These are phyloP conservation scores for Starmerella floricola DNA, from an alignment of 805 yeast species.

Conservation along the genomic window DNA sequence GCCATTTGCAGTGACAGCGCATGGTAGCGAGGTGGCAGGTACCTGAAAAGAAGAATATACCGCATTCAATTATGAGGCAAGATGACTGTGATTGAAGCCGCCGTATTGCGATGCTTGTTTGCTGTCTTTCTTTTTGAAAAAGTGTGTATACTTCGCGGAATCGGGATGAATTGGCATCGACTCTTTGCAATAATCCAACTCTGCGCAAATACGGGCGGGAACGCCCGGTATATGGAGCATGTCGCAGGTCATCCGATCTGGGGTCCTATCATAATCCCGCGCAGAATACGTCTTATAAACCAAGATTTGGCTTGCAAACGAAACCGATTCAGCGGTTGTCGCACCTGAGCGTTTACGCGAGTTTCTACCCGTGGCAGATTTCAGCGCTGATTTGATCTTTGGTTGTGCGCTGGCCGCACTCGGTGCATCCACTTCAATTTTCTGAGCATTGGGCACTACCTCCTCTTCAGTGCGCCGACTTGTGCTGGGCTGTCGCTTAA, in stretches of 20 bases:
- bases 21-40: too few species aligned
- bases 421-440: conserved; percentile 21
- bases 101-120: too few species aligned
- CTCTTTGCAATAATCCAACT: conserved; percentile 64
- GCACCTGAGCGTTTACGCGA: conserved; percentile 9
- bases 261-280: conserved; percentile 82
- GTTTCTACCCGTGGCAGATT: neutral
- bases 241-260: conserved; percentile 86
- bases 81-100: too few species aligned
- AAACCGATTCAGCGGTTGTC: neutral
- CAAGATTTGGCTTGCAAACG: conserved; percentile 67
- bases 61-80: too few species aligned
- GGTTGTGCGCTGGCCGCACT: neutral
- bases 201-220: conserved; percentile 78
- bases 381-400: conserved; percentile 5
- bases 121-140: too few species aligned
- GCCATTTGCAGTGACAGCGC: too few species aligned
- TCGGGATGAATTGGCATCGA: conserved; percentile 75
- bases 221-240: conserved; percentile 64
- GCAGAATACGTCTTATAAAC: conserved; percentile 75
- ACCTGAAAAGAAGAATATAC: too few species aligned
- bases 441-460: conserved; percentile 26
- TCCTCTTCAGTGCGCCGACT: conserved; percentile 20
- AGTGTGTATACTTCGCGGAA: conserved; percentile 74
- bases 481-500: conserved; percentile 28